Evolutionary conservation across 2,329 filamentous ascomycete species (phyloP).

Genomic region (Zopfia rhizophila): DNA sequence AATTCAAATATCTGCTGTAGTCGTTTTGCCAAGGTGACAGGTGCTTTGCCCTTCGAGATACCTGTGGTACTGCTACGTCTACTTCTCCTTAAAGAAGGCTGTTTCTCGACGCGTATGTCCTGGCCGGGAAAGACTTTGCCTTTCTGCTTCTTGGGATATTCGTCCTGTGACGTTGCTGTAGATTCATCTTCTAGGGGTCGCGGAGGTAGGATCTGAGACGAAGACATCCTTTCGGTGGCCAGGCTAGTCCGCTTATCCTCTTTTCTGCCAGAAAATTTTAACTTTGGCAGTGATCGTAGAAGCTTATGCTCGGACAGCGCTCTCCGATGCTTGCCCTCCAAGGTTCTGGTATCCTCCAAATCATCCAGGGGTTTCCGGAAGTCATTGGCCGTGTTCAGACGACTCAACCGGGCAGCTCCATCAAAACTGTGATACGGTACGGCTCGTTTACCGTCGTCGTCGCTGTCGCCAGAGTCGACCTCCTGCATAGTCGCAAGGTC

Average conservation of each 20-base stretch:
- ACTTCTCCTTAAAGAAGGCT: conserved; percentile 34
- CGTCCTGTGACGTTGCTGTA: conserved; percentile 16
- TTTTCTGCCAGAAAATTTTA: conserved; percentile 53
- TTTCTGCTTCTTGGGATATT: conserved; percentile 26
- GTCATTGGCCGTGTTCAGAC: conserved; percentile 46
- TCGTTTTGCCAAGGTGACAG: conserved; percentile 72
- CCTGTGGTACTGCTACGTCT: conserved; percentile 35
- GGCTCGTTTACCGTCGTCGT: conserved; percentile 54
- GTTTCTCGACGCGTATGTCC: conserved; percentile 35
- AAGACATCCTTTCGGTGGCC: conserved; percentile 62
- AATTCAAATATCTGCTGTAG: conserved; percentile 77
- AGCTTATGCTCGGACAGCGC: conserved; percentile 73
- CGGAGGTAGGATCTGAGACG: conserved; percentile 51
- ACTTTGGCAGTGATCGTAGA: conserved; percentile 71
- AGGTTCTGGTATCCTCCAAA: conserved; percentile 24
- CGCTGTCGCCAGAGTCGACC: conserved; percentile 77
- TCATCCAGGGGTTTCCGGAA: conserved; percentile 31
- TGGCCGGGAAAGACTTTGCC: conserved; percentile 34
- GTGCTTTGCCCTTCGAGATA: conserved; percentile 36
- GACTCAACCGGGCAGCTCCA: conserved; percentile 47
- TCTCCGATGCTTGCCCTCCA: conserved; percentile 62
- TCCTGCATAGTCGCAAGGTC: conserved; percentile 87
- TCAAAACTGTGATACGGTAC: conserved; percentile 41
- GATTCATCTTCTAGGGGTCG: conserved; percentile 33
- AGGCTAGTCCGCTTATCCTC: conserved; percentile 36